Base-by-base conservation (phyloP, 768 basidiomycete genomes). In the Daedaleopsis sinensis region DNA sequence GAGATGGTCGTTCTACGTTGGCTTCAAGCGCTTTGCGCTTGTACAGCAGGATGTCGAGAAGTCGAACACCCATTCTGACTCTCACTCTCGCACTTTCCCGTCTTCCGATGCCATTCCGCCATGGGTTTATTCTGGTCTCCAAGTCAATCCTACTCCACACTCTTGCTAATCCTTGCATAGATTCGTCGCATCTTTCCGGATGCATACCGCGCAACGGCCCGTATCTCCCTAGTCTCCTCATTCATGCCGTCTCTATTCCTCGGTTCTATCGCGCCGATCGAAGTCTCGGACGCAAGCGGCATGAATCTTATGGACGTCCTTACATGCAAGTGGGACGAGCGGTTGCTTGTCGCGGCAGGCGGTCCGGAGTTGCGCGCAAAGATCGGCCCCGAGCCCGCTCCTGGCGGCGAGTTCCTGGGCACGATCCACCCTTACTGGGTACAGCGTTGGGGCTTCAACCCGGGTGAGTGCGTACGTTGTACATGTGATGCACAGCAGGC, bases 271-370 rank as follows among this genome's bases (percentile, higher is more conserved):
- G 89, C 89, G 11, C 90, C 91, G 0, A 88, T 93, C 55, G 94
- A 96, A 67, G 84, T 89, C n/a, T 87, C 87, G 24, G 94, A 95
- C 72, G 92, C 91, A 2, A 93, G 90, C 69, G 94, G 94, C 0
- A 94, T 93, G 91, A 94, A 94, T 70, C 76, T 94, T 32, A 94
- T 91, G 89, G 79, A 91, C 63, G 84, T 94, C 54, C 74, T 87
- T 35, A 82, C 84, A 1, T 83, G 84, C 71, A 85, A 85, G 72
- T 95, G 93, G 93, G 83, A 91, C 61, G 82, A 87, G 58, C 67
- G 75, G 43, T 76, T 94, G 44, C 76, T 94, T 10, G 78, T 85
- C 23, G 81, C 84, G 3, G 89, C 87, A 64, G 91, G 90, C 37
- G 90, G 89, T 5, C 75, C 84, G 6, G 84, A 82, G 52, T 76